Conservation (phyloP, 495 filamentous ascomycete species). For the Hypomontagnella submonticulosa region DNA sequence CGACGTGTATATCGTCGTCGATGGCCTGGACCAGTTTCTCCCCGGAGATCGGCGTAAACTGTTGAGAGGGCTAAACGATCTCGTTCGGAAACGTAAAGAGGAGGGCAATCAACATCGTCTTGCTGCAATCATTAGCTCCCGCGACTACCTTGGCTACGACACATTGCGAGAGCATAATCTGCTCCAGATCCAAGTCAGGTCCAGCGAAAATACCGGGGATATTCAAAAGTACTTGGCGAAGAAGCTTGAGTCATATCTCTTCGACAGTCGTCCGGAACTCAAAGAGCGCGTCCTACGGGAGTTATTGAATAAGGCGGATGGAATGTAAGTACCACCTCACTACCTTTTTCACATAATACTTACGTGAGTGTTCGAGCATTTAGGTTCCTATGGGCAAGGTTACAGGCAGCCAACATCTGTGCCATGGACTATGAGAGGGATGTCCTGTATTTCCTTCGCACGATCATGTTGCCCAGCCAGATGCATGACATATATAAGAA, state of each 20-base stretch:
- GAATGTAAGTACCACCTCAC: conserved; percentile 13
- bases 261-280: not conserved
- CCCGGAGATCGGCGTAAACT: conserved; percentile 2
- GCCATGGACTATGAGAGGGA: conserved; percentile 1
- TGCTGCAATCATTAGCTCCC: conserved; percentile 5
- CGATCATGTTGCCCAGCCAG: not conserved
- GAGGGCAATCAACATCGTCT: not conserved
- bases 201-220: not conserved
- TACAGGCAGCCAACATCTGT: conserved; percentile 9
- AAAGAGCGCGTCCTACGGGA: not conserved
- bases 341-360: not conserved
- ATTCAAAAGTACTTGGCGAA: conserved; percentile 9
- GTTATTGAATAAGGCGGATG: conserved; percentile 3
- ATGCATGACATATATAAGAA: conserved; percentile 3
- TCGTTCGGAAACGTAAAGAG: conserved; percentile 7
- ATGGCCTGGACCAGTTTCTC: conserved; percentile 19
- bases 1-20: conserved; percentile 34
- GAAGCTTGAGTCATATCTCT: conserved; percentile 5
- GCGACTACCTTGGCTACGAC: conserved; percentile 1
- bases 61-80: not conserved
- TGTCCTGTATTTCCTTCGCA: not conserved
- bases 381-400: conserved; percentile 16
- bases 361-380: not conserved
- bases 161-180: not conserved
- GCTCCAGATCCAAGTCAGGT: not conserved